phyloP scores from a whole-genome alignment of 257 asterid genomes.

The Solanum tacnaense region DNA sequence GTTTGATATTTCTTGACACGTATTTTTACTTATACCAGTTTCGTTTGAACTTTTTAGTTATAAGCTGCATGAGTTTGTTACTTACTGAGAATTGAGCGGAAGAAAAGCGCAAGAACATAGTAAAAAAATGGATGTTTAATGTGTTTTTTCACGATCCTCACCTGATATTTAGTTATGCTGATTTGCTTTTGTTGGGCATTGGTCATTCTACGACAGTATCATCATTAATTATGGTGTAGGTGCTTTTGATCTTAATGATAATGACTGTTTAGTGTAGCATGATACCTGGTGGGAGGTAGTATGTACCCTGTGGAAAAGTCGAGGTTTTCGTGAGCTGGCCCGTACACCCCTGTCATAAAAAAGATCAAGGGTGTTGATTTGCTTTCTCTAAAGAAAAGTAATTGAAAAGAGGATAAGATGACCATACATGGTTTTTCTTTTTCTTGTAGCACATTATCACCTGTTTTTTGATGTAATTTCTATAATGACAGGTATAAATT shows the following conservation, averaged over 20 bases:
- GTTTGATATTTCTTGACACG: background rate
- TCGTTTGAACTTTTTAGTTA: background rate
- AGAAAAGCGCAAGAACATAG: background rate
- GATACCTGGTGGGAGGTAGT: background rate
- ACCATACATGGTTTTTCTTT: background rate
- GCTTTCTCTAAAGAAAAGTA: background rate
- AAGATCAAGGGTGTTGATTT: background rate
- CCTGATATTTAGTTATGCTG: background rate
- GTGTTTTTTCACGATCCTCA: background rate
- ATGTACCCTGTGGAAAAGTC: background rate
- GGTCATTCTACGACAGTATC: background rate
- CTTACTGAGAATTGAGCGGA: background rate
- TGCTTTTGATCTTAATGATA: background rate
- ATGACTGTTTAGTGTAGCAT: background rate
- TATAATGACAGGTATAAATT: conserved; percentile 66
- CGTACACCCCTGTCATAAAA: background rate
- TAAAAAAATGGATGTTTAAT: background rate
- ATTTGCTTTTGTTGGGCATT: background rate
- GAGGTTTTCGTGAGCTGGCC: background rate
- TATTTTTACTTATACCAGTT: background rate
- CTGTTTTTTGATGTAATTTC: background rate
- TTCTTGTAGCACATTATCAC: background rate
- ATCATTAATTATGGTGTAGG: background rate
- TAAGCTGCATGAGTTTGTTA: background rate
- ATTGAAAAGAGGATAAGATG: background rate